Evolutionary conservation across 768 basidiomycete genomes (phyloP), one percentile per base, ranked within the genome.

Genomic region (Ephemerocybe angulata): DNA sequence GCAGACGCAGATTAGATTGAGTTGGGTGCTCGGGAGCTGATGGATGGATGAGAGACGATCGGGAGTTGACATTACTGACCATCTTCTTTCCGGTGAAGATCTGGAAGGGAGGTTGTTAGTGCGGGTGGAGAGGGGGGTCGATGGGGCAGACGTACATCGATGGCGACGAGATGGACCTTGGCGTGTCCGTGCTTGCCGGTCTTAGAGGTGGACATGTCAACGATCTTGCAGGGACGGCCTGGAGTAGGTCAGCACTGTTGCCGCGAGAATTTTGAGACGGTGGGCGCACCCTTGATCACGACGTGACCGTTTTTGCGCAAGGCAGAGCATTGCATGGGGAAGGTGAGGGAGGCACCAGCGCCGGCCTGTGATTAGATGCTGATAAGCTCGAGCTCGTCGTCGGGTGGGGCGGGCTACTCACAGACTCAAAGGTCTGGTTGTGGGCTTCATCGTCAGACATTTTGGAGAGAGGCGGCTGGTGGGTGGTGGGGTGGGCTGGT

Each of bases 141-240:
- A n/a, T n/a, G 49, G 47, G 35, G 5, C 46, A 44, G 29, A 84
- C 93, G 59, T 69, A 97, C 95, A 76, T 99, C 97, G 70, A 92
- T 90, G 70, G 86, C 97, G 64, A 98, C 84, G 60, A 99, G 83
- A 76, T 98, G 94, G 69, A 98, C 97, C 78, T 98, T 99, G 74
- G 97, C 96, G 79, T 99, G 96, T 66, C 96, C 96, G 80, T 98
- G 96, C 85, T 98, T 98, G 66, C 96, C 95, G 46, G 94, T 96
- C 86, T 98, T 98, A 72, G 95, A 98, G 78, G 95, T 97, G 60
- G 93, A 96, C 95, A 97, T 98, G 72, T 97, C 94, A 65, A 94
- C 86, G 76, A 93, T 93, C 81, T 98, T 98, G 90, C 95, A 98
- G 62, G 95, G 95, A 64, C 94, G 86, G 63, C 80, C 88, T 89